phyloP scores from a whole-genome alignment of 352 stramenopile genomes.

The Aphanomyces astaci region DNA sequence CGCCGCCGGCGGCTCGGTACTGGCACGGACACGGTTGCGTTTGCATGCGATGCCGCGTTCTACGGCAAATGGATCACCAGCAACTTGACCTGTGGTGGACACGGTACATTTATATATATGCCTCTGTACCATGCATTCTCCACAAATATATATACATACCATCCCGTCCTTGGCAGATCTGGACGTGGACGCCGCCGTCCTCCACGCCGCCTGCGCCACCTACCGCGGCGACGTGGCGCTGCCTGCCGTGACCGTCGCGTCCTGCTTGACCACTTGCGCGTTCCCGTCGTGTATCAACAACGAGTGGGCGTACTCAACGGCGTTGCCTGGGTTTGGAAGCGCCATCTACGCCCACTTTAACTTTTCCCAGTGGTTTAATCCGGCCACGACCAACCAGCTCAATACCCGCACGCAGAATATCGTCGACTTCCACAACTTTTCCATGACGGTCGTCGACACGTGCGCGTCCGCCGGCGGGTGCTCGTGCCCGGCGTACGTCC shows the following conservation, averaged over 20 bases:
- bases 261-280: slow-evolving; percentile 72
- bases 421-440: slow-evolving; percentile 19
- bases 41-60: slow-evolving; percentile 64
- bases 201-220: slow-evolving; percentile 61
- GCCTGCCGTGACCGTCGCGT: slow-evolving; percentile 39
- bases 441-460: slow-evolving; percentile 13
- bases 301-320: slow-evolving; percentile 64
- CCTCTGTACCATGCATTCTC: too few relatives aligned
- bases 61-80: slow-evolving; percentile 68
- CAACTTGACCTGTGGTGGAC: slow-evolving; percentile 50
- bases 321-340: slow-evolving; percentile 42
- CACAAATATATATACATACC: too few relatives aligned
- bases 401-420: slow-evolving; percentile 1
- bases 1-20: slow-evolving; percentile 10
- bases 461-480: slow-evolving; percentile 42
- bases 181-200: slow-evolving; percentile 38
- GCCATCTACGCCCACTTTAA: slow-evolving; percentile 60
- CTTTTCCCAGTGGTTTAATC: slow-evolving; percentile 56
- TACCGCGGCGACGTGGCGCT: slow-evolving; percentile 57
- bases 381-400: slow-evolving; percentile 39
- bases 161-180: slow-evolving; percentile 33
- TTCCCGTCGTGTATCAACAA: slow-evolving; percentile 67
- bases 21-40: slow-evolving; percentile 30
- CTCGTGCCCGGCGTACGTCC: slow-evolving; percentile 36
- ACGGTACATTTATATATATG: too few relatives aligned